A percentile compares a stretch with the other conserved stretches of the same genome.
Evolutionary conservation across 2,329 filamentous ascomycete genomes (phyloP).

Genomic region (Phialophora chinensis): DNA sequence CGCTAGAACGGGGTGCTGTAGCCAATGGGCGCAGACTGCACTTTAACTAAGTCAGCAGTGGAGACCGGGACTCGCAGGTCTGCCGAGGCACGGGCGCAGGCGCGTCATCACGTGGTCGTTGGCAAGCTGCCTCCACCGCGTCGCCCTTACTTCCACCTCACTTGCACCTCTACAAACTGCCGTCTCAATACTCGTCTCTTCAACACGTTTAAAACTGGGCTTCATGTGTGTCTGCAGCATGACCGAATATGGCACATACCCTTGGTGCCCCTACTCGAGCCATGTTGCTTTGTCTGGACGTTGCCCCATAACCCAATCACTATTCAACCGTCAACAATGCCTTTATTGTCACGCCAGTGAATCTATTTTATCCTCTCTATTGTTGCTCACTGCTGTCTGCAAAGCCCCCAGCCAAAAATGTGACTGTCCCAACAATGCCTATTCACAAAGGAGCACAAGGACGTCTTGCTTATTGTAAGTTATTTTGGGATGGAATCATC

Average conservation of each 20-base stretch:
- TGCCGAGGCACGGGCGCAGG: not conserved
- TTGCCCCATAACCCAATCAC: not conserved
- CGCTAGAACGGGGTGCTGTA: not conserved
- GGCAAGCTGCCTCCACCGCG: not conserved
- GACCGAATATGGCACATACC: not conserved
- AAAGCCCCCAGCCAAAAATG: not conserved
- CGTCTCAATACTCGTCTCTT: not conserved
- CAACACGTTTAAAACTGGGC: not conserved
- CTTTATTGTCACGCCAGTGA: not conserved
- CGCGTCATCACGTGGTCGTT: conserved; percentile 2
- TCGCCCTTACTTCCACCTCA: not conserved
- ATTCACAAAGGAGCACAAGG: conserved; percentile 1
- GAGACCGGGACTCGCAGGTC: not conserved
- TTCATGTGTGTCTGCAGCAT: not conserved
- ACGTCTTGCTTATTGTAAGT: not conserved
- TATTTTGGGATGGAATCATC: conserved; percentile 4
- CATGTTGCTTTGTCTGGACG: not conserved
- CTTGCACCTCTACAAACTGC: not conserved
- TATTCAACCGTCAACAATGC: not conserved
- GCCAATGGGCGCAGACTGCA: not conserved
- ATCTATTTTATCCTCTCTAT: not conserved
- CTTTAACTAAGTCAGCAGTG: not conserved
- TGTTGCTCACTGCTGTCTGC: not conserved
- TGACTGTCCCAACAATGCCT: not conserved
- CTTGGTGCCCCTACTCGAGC: not conserved